A percentile compares a stretch with the other conserved stretches of the same genome.
Evolutionary conservation across 1,284 basidiomycete species (phyloP).

Genomic region (Moesziomyces parantarcticus): DNA sequence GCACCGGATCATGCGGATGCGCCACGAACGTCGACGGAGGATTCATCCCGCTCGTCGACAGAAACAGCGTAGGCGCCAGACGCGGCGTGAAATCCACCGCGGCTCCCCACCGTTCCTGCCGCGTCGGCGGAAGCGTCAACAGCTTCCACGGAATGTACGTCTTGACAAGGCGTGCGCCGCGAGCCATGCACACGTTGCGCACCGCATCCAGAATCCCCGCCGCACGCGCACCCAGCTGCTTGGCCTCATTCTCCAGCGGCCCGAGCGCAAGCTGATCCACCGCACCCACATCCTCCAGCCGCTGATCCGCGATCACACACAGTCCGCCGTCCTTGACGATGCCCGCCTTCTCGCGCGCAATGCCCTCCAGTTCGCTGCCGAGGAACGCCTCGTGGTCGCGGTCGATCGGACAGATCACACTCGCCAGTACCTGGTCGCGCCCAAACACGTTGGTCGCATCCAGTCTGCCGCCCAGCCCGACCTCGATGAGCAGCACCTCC

Average conservation of each 20-base stretch:
- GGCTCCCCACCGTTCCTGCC: conserved; percentile 25
- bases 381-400: conserved; percentile 92
- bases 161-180: conserved; percentile 47
- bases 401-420: conserved; percentile 85
- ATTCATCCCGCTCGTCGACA: conserved; percentile 43
- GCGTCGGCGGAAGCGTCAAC: conserved; percentile 32
- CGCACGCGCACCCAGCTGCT: conserved; percentile 30
- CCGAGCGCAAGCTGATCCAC: conserved; percentile 35
- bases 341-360: conserved; percentile 84
- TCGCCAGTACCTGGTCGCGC: conserved; percentile 77
- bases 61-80: conserved; percentile 36
- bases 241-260: conserved; percentile 40
- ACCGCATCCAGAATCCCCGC: conserved; percentile 51
- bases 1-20: conserved; percentile 44
- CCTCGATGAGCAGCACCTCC: conserved; percentile 89
- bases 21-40: conserved; percentile 47
- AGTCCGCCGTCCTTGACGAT: conserved; percentile 78
- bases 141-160: conserved; percentile 46
- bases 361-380: conserved; percentile 79
- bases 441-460: conserved; percentile 92
- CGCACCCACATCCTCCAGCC: conserved; percentile 16
- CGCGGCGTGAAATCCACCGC: conserved; percentile 30
- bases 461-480: conserved; percentile 89
- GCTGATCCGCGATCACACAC: conserved; percentile 76
- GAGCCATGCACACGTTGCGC: conserved; percentile 36